Evolutionary conservation across 78 protist species (phyloP).

Genomic region (Acrasis kona): DNA sequence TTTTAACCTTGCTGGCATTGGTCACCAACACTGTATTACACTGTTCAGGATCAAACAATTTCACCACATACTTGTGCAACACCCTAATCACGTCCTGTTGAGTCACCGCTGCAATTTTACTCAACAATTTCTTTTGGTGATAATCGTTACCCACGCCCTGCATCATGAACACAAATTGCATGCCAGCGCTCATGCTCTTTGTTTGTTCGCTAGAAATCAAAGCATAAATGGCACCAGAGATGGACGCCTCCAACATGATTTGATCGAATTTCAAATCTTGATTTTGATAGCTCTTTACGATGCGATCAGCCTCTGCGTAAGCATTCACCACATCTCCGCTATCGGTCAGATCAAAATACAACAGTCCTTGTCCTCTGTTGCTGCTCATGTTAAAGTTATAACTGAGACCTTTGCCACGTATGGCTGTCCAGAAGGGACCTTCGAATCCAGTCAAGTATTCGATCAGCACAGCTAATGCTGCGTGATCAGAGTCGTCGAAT

Average conservation of each 20-base stretch:
- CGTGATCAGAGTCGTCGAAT: not conserved
- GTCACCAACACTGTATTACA: not conserved
- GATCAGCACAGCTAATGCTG: slow-evolving; percentile 5
- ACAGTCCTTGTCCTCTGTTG: not conserved
- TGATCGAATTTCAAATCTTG: not conserved
- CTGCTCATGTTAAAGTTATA: slow-evolving; percentile 15
- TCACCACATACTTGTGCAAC: not conserved
- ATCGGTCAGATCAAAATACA: not conserved
- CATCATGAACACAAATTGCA: not conserved
- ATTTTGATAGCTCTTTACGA: not conserved
- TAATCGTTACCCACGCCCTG: not conserved
- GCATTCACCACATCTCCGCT: not conserved
- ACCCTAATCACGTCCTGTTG: not conserved
- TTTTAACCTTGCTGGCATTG: not conserved
- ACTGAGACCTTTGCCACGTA: slow-evolving; percentile 50
- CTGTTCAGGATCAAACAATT: not conserved
- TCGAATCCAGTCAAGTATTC: slow-evolving; percentile 15
- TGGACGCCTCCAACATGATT: not conserved
- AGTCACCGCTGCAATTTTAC: not conserved
- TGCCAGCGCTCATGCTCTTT: not conserved
- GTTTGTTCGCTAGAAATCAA: not conserved
- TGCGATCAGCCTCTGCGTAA: not conserved
- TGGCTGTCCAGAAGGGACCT: slow-evolving; percentile 38
- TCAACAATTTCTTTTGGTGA: not conserved
- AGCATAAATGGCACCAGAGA: not conserved